Base-by-base conservation (phyloP, 257 asterid species). In the Scutellaria baicalensis region DNA sequence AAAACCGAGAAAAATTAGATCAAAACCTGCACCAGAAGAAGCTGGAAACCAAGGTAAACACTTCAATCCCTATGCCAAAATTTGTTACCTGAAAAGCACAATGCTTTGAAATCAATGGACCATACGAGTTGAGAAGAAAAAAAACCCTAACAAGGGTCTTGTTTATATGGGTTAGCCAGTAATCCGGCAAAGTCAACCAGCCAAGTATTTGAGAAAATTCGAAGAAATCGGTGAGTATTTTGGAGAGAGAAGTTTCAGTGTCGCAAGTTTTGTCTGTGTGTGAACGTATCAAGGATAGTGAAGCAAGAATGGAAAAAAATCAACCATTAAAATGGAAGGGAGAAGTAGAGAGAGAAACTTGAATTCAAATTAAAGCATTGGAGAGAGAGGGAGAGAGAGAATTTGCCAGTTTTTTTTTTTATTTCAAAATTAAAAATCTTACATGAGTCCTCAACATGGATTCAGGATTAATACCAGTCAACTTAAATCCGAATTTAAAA, bases 281-380 rank as follows among this genome's bases (percentile, higher is more conserved):
- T 51, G 69, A 12, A 40, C 10, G 58, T 17, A 12, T 18, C 20
- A 27, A 27, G 14, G 76, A 49, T 70, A 64, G 52, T 66, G 69
- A 48, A 61, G 59, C 27, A 59, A 54, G 13, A 47, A 18, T 8
- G n/a, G 27, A 35, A 47, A 64, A 35, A 72, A 66, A 60, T 23
- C 12, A 55, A 64, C 68, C 54, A 65, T 33, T 14, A 21, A 42
- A 12, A 8, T 4, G 6, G 49, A 48, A 70, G 33, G 6, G 36
- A 5, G 43, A 14, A 36, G 23, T 42, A 60, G 77, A 68, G 50
- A 56, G 68, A 73, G 75, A 72, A 49, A 68, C 16, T 48, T 9
- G 59, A 68, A 68, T 73, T 78, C 82, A 78, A 78, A 73, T 68
- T 73, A 69, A 73, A 73, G 76, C 75, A 49, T 72, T 17, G 20